Evolutionary conservation across 345 rosid genomes (phyloP).

Genomic region (Sapria himalayana): DNA sequence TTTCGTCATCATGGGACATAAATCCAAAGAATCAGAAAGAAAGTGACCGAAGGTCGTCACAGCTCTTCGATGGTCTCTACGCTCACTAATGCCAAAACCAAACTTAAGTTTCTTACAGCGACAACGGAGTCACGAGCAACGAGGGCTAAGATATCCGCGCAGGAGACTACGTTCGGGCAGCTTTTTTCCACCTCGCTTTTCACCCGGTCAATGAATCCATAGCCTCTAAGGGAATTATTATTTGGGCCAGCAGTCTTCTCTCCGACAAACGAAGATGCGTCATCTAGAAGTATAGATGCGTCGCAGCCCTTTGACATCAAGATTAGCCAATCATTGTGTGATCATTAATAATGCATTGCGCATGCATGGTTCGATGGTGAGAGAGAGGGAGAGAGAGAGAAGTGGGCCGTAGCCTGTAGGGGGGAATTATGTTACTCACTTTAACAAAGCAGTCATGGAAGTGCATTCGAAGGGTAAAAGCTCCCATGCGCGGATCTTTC

Average conservation of each 20-base stretch:
- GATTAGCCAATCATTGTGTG: not conserved
- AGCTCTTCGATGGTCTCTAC: no score
- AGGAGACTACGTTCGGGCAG: conserved; percentile 58
- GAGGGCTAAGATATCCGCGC: conserved; percentile 53
- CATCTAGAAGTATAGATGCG: conserved; percentile 61
- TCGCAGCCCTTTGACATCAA: conserved; percentile 36
- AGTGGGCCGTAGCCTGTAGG: not conserved
- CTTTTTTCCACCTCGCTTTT: conserved; percentile 43
- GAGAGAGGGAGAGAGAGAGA: not conserved
- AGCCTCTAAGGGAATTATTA: conserved; percentile 56
- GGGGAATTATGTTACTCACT: conserved; percentile 15
- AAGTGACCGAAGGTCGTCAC: no score
- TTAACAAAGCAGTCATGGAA: conserved; percentile 95
- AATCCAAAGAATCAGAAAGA: no score
- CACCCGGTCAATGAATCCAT: conserved; percentile 44
- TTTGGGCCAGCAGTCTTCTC: conserved; percentile 58
- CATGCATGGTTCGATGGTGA: no score
- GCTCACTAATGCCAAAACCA: no score
- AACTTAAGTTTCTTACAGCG: conserved; percentile 30
- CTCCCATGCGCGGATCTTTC: conserved; percentile 50
- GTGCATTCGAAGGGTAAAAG: conserved; percentile 81
- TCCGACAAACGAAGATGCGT: conserved; percentile 32
- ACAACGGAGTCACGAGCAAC: conserved; percentile 67
- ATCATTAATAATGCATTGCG: no score
- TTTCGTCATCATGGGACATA: no score